These are phyloP conservation scores for Juncus inflexus DNA, from an alignment of 176 grass and related monocot species.

Conservation along the genomic window DNA sequence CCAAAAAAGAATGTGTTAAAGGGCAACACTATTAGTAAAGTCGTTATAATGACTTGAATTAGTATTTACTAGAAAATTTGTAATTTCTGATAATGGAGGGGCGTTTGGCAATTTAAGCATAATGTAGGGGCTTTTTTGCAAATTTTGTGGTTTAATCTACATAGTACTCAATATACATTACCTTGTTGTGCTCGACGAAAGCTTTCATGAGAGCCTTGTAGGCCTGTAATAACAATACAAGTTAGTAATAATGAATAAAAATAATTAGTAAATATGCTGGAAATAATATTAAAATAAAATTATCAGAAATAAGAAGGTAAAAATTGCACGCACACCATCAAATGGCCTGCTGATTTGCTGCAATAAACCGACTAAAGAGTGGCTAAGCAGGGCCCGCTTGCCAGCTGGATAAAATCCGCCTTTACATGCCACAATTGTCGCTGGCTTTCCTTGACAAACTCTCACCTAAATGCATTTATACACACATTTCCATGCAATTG, in stretches of 20 bases:
- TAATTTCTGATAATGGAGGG: too few relatives aligned
- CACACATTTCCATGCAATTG: background rate
- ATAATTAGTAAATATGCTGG: background rate
- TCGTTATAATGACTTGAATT: too few relatives aligned
- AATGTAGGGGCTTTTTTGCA: too few relatives aligned
- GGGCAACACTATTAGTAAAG: too few relatives aligned
- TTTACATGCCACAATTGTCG: constrained; percentile 70
- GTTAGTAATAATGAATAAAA: constrained; percentile 20
- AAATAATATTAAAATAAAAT: constrained; percentile 8
- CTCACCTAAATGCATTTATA: constrained; percentile 43
- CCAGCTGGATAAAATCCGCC: constrained; percentile 81
- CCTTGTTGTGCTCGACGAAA: constrained; percentile 97
- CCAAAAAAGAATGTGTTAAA: too few relatives aligned
- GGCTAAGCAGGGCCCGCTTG: constrained; percentile 55
- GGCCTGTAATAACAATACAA: constrained; percentile 49
- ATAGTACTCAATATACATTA: constrained; percentile 8
- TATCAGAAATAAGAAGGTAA: background rate
- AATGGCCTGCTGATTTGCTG: constrained; percentile 81
- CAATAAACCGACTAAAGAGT: constrained; percentile 67
- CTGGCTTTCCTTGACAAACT: constrained; percentile 78
- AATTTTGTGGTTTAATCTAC: too few relatives aligned
- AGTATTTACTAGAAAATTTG: too few relatives aligned
- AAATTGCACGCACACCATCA: constrained; percentile 59
- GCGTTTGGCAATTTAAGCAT: too few relatives aligned
- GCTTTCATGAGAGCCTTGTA: constrained; percentile 95